Evolutionary conservation across 2,329 filamentous ascomycete species (phyloP).

Genomic region (Verticillium dahliae): DNA sequence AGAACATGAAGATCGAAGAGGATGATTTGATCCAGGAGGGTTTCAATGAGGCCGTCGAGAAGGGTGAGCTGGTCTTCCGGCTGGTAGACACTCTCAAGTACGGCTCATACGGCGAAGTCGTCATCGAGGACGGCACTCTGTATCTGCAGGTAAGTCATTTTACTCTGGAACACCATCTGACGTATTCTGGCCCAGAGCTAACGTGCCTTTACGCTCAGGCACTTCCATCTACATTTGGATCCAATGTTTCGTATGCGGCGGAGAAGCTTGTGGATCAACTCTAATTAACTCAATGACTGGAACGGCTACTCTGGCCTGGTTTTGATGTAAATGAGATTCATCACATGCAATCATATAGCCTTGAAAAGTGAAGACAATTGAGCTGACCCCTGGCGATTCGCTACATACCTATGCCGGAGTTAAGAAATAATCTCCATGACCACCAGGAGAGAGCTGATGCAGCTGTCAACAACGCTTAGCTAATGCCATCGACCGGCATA

Average conservation of each 20-base stretch:
- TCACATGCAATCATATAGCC: no score
- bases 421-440: not conserved
- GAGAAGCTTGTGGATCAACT: slow-evolving; percentile 28
- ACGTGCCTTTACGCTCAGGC: slow-evolving; percentile 17
- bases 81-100: slow-evolving; percentile 38
- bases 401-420: not conserved
- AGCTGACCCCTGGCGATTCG: not conserved
- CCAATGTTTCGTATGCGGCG: slow-evolving; percentile 26
- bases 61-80: slow-evolving; percentile 34
- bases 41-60: slow-evolving; percentile 38
- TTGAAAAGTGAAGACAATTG: no score
- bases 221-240: slow-evolving; percentile 24
- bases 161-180: not conserved
- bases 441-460: not conserved
- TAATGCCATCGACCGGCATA: not conserved
- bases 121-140: slow-evolving; percentile 40
- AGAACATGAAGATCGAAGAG: slow-evolving; percentile 35
- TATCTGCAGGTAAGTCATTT: slow-evolving; percentile 37
- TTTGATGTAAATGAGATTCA: no score
- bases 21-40: slow-evolving; percentile 44
- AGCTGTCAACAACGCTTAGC: not conserved
- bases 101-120: slow-evolving; percentile 35
- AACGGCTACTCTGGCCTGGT: no score
- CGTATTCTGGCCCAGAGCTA: not conserved
- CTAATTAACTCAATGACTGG: slow-evolving; percentile 8